Percentiles rank a stretch among this genome's conserved stretches.
Conservation (phyloP, 2,329 filamentous ascomycete species). For the Hypoxylon sp. region DNA sequence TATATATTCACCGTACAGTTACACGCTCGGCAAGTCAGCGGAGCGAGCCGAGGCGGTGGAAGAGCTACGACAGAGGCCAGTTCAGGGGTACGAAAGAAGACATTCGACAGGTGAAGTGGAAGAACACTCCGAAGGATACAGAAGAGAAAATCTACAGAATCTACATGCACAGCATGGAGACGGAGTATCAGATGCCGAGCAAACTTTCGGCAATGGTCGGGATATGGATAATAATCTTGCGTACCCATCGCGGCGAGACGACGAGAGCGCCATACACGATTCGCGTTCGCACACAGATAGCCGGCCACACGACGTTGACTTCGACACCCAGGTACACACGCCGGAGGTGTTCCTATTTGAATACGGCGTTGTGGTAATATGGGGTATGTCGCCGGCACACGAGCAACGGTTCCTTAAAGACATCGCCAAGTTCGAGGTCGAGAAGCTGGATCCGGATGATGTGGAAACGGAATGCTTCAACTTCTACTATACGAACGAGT, state of each 20-base stretch:
- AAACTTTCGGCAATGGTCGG: conserved; percentile 49
- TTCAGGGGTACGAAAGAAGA: conserved; percentile 72
- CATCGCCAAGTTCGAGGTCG: conserved; percentile 92
- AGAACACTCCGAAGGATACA: conserved; percentile 68
- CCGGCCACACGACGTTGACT: conserved; percentile 71
- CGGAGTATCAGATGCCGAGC: conserved; percentile 48
- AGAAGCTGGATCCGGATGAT: conserved; percentile 89
- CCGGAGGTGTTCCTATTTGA: conserved; percentile 97
- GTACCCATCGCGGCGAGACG: conserved; percentile 51
- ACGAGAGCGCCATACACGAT: conserved; percentile 57
- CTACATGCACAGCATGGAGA: conserved; percentile 61
- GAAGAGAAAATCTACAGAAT: conserved; percentile 75
- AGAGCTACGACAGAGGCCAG: conserved; percentile 55
- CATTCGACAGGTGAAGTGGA: conserved; percentile 84
- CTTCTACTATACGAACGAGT: conserved; percentile 98
- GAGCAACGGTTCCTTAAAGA: conserved; percentile 94
- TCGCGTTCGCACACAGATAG: conserved; percentile 43
- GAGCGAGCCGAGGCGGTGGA: conserved; percentile 59
- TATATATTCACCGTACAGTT: conserved; percentile 94
- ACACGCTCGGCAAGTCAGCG: conserved; percentile 63
- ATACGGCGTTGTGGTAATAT: conserved; percentile 97
- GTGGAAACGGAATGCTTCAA: conserved; percentile 97
- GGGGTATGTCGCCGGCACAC: conserved; percentile 94
- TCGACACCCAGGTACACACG: conserved; percentile 90
- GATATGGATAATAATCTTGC: conserved; percentile 56